A percentile compares a stretch with the other conserved stretches of the same genome.
Conservation (phyloP, 164 flowering plant species). For the Vitis rotundifolia region DNA sequence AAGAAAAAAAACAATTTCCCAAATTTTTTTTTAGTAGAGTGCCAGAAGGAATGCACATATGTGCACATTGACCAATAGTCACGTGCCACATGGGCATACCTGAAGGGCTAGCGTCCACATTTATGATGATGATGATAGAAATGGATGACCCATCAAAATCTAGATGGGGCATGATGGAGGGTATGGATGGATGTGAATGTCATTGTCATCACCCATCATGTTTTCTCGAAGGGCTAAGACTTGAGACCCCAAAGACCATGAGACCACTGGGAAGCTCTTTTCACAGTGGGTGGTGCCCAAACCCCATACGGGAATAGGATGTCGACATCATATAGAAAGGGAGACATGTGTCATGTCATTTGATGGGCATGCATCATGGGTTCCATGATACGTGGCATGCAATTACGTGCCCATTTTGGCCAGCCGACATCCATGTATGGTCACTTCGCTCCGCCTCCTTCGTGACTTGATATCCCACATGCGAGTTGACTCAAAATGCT, state of each 20-base stretch:
- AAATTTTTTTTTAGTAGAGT: too few relatives aligned
- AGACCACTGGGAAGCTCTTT: neutral
- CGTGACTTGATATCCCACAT: too few relatives aligned
- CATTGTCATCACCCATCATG: neutral
- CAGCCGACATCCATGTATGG: constrained; percentile 14
- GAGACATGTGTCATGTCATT: neutral
- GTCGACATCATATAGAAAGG: too few relatives aligned
- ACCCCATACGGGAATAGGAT: too few relatives aligned
- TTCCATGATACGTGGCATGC: neutral
- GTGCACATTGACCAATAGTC: too few relatives aligned
- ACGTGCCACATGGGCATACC: too few relatives aligned
- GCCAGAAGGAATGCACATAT: too few relatives aligned
- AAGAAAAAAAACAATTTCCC: too few relatives aligned
- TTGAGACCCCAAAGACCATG: neutral
- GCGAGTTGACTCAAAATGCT: too few relatives aligned
- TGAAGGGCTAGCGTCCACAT: too few relatives aligned
- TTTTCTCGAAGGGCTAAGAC: neutral
- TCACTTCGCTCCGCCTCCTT: constrained; percentile 1
- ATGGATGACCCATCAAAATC: neutral
- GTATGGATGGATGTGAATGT: neutral
- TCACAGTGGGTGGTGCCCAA: neutral
- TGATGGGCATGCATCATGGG: too few relatives aligned
- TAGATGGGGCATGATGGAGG: neutral
- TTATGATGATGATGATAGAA: too few relatives aligned
- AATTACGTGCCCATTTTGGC: constrained; percentile 4